These are phyloP conservation scores for Lactarius vividus DNA, from an alignment of 768 basidiomycete species.

Conservation along the genomic window DNA sequence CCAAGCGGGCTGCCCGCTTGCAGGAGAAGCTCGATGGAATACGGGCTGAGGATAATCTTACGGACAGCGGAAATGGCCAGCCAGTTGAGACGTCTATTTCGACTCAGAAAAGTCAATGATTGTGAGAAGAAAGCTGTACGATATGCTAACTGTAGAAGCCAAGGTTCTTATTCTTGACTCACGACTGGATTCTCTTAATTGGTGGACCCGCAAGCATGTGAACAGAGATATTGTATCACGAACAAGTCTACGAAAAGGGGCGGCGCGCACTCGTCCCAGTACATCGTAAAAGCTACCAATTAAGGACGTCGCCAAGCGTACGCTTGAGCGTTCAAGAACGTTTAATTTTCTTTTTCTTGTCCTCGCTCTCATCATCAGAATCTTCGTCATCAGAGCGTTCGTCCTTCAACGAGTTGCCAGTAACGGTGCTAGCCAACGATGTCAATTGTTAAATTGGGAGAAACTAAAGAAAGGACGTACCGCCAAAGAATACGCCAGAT, in stretches of 20 bases:
- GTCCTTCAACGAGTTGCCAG: constrained; percentile 51
- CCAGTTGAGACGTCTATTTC: background rate
- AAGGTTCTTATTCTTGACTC: background rate
- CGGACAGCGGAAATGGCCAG: constrained; percentile 1
- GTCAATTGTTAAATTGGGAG: constrained; percentile 5
- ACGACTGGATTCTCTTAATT: background rate
- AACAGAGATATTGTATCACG: background rate
- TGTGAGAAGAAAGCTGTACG: background rate
- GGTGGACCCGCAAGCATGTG: background rate
- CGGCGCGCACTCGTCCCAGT: background rate
- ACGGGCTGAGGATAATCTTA: background rate
- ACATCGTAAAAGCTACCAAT: constrained; percentile 24
- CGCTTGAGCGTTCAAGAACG: constrained; percentile 35
- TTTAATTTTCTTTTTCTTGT: constrained; percentile 8
- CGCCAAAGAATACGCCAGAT: constrained; percentile 75
- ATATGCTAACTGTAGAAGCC: background rate
- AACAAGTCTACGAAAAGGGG: background rate
- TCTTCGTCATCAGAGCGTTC: constrained; percentile 81
- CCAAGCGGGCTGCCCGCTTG: constrained; percentile 9
- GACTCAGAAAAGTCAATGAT: constrained; percentile 4
- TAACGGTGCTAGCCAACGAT: constrained; percentile 47
- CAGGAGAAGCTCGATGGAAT: constrained; percentile 10
- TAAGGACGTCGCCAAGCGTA: constrained; percentile 35
- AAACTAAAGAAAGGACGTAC: constrained; percentile 41
- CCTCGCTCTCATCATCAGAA: constrained; percentile 10